phyloP scores from a whole-genome alignment of 179 eudicot genomes.

The Drosera spatulata region DNA sequence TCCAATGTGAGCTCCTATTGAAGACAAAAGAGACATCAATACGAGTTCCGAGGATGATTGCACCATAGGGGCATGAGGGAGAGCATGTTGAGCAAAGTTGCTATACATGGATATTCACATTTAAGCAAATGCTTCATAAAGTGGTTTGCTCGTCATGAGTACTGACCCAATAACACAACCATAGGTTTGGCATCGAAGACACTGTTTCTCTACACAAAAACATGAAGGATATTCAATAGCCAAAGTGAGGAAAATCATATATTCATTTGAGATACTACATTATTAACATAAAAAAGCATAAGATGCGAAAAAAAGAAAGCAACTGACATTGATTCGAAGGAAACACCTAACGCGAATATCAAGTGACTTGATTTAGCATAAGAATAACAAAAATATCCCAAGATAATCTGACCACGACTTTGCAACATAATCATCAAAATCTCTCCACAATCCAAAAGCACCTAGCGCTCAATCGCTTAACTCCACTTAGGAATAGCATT shows the following conservation, averaged over 20 bases:
- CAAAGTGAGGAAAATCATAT: too few relatives aligned
- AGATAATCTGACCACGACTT: constrained; percentile 11
- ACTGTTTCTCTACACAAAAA: constrained; percentile 44
- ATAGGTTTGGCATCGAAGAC: constrained; percentile 97
- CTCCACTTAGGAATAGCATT: too few relatives aligned
- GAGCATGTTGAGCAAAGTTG: background rate
- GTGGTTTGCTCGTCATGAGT: constrained; percentile 93
- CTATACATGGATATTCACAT: constrained; percentile 75
- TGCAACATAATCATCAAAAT: constrained; percentile 7
- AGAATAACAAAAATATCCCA: too few relatives aligned
- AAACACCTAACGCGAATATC: too few relatives aligned
- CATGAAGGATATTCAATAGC: too few relatives aligned
- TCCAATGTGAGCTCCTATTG: constrained; percentile 94
- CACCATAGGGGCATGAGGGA: background rate
- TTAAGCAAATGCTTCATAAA: constrained; percentile 82
- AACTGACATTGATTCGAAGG: too few relatives aligned
- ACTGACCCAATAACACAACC: constrained; percentile 98
- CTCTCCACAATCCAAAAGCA: too few relatives aligned
- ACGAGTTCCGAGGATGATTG: background rate
- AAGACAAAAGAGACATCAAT: constrained; percentile 4
- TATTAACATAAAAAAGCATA: too few relatives aligned
- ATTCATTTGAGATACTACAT: too few relatives aligned
- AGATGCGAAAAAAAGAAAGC: too few relatives aligned
- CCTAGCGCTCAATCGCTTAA: too few relatives aligned
- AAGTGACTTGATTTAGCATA: too few relatives aligned